A percentile compares a stretch with the other conserved stretches of the same genome.
These are phyloP conservation scores for Penicillium salamii DNA, from an alignment of 495 filamentous ascomycete genomes.

Conservation along the genomic window DNA sequence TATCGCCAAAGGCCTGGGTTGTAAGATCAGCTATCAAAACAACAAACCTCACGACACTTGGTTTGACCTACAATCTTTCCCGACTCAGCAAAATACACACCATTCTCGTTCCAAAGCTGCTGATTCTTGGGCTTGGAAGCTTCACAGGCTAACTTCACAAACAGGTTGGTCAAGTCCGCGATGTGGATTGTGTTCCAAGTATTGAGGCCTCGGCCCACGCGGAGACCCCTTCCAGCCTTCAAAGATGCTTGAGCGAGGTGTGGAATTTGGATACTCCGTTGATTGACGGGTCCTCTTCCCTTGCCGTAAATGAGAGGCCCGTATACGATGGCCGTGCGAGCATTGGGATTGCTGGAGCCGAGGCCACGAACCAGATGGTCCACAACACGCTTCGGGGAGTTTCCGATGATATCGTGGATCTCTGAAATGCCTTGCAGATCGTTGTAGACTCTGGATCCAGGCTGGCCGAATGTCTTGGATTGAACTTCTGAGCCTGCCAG, in stretches of 20 bases:
- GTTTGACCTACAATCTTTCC: conserved; percentile 44
- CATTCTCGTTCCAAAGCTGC: conserved; percentile 58
- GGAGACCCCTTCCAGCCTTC: conserved; percentile 50
- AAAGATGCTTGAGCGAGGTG: conserved; percentile 48
- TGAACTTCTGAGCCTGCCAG: conserved; percentile 5
- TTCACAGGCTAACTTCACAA: conserved; percentile 51
- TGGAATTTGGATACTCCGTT: conserved; percentile 56
- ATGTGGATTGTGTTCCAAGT: conserved; percentile 64
- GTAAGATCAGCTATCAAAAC: background rate
- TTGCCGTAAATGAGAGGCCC: conserved; percentile 67
- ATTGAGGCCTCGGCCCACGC: conserved; percentile 51
- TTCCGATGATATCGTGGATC: conserved; percentile 27
- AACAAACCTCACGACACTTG: background rate
- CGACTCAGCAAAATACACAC: conserved; percentile 62
- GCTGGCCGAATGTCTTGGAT: conserved; percentile 4
- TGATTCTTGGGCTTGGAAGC: conserved; percentile 39
- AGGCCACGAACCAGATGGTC: conserved; percentile 44
- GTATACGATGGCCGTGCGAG: conserved; percentile 61
- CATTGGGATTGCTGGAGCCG: conserved; percentile 20
- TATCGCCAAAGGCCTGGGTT: conserved; percentile 47
- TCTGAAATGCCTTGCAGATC: conserved; percentile 9
- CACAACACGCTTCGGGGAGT: conserved; percentile 43
- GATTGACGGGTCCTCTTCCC: conserved; percentile 61
- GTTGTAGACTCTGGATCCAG: conserved; percentile 6
- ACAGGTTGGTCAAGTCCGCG: conserved; percentile 55